A percentile compares a stretch with the other conserved stretches of the same genome.
phyloP scores from a whole-genome alignment of 116 monocot species.

The Cymodocea nodosa region DNA sequence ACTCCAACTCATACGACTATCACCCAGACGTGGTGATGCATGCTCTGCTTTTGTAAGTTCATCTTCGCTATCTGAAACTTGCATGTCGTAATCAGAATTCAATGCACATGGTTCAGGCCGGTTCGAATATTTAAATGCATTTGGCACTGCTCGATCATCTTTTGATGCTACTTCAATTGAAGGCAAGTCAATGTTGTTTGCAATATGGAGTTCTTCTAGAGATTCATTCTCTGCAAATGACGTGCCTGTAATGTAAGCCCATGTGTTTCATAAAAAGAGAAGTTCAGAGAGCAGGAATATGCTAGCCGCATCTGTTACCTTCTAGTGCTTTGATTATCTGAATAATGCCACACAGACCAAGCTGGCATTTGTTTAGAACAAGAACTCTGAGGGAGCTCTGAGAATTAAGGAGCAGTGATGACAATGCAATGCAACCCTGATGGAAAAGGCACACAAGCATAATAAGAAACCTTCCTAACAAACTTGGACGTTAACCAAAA shows the following conservation, averaged over 20 bases:
- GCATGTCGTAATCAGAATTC: constrained; percentile 16
- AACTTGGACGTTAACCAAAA: neutral
- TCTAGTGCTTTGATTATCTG: constrained; percentile 40
- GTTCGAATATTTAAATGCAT: neutral
- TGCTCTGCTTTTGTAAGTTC: constrained; percentile 21
- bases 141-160: constrained; percentile 5
- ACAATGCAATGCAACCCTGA: constrained; percentile 48
- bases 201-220: constrained; percentile 69
- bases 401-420: constrained; percentile 32
- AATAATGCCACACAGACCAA: constrained; percentile 59
- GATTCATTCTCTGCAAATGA: constrained; percentile 41
- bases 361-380: constrained; percentile 48
- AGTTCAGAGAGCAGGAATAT: neutral
- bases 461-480: neutral
- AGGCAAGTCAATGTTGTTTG: constrained; percentile 37
- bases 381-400: constrained; percentile 55
- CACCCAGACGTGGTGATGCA: constrained; percentile 8
- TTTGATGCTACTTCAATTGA: constrained; percentile 18
- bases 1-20: constrained; percentile 26
- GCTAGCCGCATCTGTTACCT: constrained; percentile 29
- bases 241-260: neutral
- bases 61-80: constrained; percentile 79
- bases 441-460: neutral
- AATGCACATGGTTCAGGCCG: neutral
- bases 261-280: neutral